Evolutionary conservation across 2,329 filamentous ascomycete genomes (phyloP), one percentile per base, ranked within the genome.

Genomic region (Fusarium temperatum): DNA sequence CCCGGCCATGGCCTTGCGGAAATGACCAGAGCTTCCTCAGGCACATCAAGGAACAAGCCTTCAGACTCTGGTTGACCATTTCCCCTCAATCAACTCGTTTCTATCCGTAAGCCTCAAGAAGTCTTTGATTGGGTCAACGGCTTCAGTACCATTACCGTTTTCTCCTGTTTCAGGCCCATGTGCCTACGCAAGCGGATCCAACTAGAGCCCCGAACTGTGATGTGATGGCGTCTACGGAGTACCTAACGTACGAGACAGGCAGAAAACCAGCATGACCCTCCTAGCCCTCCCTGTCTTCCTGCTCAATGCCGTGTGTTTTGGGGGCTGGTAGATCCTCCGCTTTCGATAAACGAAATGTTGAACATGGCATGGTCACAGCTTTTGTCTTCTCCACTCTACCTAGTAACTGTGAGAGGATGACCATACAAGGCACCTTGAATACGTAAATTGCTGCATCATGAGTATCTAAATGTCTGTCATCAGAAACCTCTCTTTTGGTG

Each of bases 111-210:
- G 60, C 54, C 53, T 62, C 50, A 47, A 53, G 50, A 42, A 63
- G 57, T 41, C 42, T 58, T 51, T 56, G 63, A 75, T 75, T 77
- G 66, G 73, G 38, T 68, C 50, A 48, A 62, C 35, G 35, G 59
- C 69, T 66, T 62, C 42, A 55, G 54, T 57, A 47, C 57, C 54
- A 60, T 75, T 69, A 57, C 63, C 60, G 57, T 68, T 68, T 58
- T 56, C 73, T 67, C 71, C 71, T 77, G 76, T 78, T 78, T 78
- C 76, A 78, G 76, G 73, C 57, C 75, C 53, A 60, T 58, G 66
- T 77, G 67, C 66, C 70, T 73, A 55, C 66, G 50, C 58, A 62
- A 66, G 75, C 72, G 75, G 75, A 41, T 38, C 63, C 59, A 60
- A 70, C 63, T 59, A 54, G 48, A 45, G 42, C 51, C 32, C 41